Evolutionary conservation across 2,329 filamentous ascomycete species (phyloP), one percentile per base, ranked within the genome.

Genomic region (Calonectria naviculata): DNA sequence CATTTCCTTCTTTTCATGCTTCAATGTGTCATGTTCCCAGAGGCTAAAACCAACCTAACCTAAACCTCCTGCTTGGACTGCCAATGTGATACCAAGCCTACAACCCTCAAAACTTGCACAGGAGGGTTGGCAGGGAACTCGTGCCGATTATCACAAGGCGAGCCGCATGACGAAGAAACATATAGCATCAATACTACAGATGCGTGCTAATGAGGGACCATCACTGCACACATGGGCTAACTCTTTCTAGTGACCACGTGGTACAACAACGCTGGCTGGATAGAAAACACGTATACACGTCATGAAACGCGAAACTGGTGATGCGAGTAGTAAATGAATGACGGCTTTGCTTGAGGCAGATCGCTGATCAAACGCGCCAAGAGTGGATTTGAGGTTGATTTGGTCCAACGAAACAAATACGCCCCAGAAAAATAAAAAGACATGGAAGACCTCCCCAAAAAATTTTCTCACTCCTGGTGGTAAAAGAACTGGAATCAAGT

Each of bases 321-420:
- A 31, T 60, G 62, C 64, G 29, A 66, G 71, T 61, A 66, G 63
- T 60, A 58, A 58, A 61, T 71, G 52, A 69, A 64, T 61, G 60
- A 60, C 73, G 67, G 72, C 69, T 63, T 74, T 75, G 71, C 71
- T 72, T 68, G 56, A 75, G 62, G 65, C 64, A 68, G 71, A 74
- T 71, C 60, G 65, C 68, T 31, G 52, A 66, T 72, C 69, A 68
- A 68, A 70, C 61, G 62, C 62, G 65, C 74, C 62, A 73, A 74
- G 60, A 62, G 56, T 49, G 52, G 52, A 29, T 38, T 58, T 58
- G 52, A 19, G 12, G 52, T 58, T 58, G 52, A 38, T n/a, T 21
- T 58, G 52, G 52, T 38, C 52, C 52, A 58, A 58, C 52, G 26
- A 38, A 36, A 38, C 34, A 24, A 21, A 56, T 26, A 36, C 12